Evolutionary conservation across 345 rosid species (phyloP).

Genomic region (Dimocarpus longan): DNA sequence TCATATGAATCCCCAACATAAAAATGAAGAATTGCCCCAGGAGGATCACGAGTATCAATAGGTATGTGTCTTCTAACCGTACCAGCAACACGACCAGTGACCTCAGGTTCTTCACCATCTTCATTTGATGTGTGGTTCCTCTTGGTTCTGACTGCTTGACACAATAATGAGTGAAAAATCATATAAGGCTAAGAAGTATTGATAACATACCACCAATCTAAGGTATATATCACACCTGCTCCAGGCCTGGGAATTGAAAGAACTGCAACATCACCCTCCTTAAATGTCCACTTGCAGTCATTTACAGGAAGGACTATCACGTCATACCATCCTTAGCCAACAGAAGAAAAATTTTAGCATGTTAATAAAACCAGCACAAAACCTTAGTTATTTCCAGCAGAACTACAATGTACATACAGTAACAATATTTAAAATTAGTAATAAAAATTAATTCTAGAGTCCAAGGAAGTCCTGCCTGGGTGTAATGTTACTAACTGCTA

Average conservation of each 20-base stretch:
- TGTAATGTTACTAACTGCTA: neutral
- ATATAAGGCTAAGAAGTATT: neutral
- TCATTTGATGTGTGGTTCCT: slow-evolving; percentile 43
- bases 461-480: neutral
- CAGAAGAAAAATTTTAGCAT: slow-evolving; percentile 27
- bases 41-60: slow-evolving; percentile 90
- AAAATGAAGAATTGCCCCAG: slow-evolving; percentile 97
- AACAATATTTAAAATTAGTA: neutral
- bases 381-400: neutral
- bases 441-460: neutral
- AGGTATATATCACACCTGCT: slow-evolving; percentile 47
- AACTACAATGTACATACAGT: neutral
- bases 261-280: slow-evolving; percentile 99
- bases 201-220: neutral
- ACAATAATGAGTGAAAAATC: slow-evolving; percentile 10
- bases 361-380: slow-evolving; percentile 23
- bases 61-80: slow-evolving; percentile 92
- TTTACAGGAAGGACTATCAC: slow-evolving; percentile 68
- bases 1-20: slow-evolving; percentile 86
- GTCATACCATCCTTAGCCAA: slow-evolving; percentile 90
- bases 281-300: slow-evolving; percentile 91
- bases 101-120: slow-evolving; percentile 72
- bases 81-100: slow-evolving; percentile 85
- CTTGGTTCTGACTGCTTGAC: slow-evolving; percentile 57
- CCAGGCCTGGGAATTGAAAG: slow-evolving; percentile 84